Base-by-base conservation (phyloP, 2,329 filamentous ascomycete genomes). In the Cercospora beticola region DNA sequence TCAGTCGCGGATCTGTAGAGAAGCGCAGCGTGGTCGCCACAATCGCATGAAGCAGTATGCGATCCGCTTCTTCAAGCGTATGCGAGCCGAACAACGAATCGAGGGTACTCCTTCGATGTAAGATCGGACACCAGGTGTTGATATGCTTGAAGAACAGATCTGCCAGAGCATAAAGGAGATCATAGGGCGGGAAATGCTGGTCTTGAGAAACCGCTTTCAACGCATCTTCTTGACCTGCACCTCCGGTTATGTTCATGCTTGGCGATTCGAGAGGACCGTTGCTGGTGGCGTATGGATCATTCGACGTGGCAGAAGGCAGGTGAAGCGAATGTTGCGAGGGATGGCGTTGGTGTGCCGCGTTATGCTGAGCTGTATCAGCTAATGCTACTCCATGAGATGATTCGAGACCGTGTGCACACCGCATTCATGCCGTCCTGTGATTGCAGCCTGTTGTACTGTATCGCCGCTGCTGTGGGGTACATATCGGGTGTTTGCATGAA, bases 11-110 rank as follows among this genome's bases (percentile, higher is more conserved):
- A 77, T 97, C 93, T 3, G 87, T 90, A 0, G 92, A 97, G 78
- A 93, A 97, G 30, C 92, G 89, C 71, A 97, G 83, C 0, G 93
- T 94, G 0, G 93, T 95, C 1, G 93, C 93, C 4, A 97, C 92
- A 65, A 97, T 96, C 5, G 94, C 91, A 79, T 97, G 92, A 5
- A 97, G 83, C 14, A 97, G 83, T 65, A 97, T 90, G 52, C 90
- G 86, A 76, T 97, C 93, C 1, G 90, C 89, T 79, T 96, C 92
- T 43, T 94, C 91, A 1, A 95, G 82, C 1, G 89, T 87, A 0
- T 89, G 88, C 0, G 90, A 87, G 0, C 92, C 92, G 73, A 97
- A 97, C 0, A 97, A 84, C 0, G 89, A 88, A 74, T 97, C 75
- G 8, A 97, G 80, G 0, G 93, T 97, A 4, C 90, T 89, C 75